phyloP scores from a whole-genome alignment of 2,329 filamentous ascomycete genomes.

The Blastomyces parvus region DNA sequence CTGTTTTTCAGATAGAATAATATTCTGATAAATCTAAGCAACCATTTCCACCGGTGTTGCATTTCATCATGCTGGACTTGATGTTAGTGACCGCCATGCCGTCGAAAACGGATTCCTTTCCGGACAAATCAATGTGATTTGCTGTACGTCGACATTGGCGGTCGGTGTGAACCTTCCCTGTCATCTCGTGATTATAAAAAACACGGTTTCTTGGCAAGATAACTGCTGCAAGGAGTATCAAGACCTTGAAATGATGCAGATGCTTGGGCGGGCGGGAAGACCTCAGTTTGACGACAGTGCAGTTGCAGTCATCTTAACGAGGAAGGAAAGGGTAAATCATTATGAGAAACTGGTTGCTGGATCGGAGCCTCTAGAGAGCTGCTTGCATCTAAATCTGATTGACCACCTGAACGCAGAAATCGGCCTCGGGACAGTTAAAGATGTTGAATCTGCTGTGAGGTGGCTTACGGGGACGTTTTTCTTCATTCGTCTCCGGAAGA shows the following conservation, averaged over 20 bases:
- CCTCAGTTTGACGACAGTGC: constrained; percentile 74
- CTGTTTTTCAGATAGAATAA: constrained; percentile 12
- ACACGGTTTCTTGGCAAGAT: constrained; percentile 59
- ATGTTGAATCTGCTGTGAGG: constrained; percentile 54
- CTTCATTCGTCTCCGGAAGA: constrained; percentile 61
- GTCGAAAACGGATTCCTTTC: constrained; percentile 60
- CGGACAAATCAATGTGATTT: constrained; percentile 69
- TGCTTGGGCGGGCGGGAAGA: constrained; percentile 74
- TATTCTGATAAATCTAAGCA: constrained; percentile 25
- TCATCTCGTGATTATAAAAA: constrained; percentile 74
- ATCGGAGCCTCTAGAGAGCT: constrained; percentile 65
- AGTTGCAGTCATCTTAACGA: constrained; percentile 70
- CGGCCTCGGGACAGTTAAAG: constrained; percentile 60
- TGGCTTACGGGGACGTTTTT: constrained; percentile 75
- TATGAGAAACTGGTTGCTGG: constrained; percentile 69
- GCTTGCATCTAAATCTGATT: constrained; percentile 66
- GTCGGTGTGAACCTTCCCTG: constrained; percentile 78
- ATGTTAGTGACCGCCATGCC: constrained; percentile 51
- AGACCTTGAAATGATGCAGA: constrained; percentile 80
- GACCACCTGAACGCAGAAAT: constrained; percentile 82
- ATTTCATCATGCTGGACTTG: constrained; percentile 73
- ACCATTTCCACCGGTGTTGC: constrained; percentile 55
- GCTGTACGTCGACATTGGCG: constrained; percentile 76
- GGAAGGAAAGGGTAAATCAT: constrained; percentile 50
- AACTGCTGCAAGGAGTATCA: constrained; percentile 59